Evolutionary conservation across 192 early-diverging fungal species (phyloP), one percentile per base, ranked within the genome.

Genomic region (Dimargaris cristalligena): DNA sequence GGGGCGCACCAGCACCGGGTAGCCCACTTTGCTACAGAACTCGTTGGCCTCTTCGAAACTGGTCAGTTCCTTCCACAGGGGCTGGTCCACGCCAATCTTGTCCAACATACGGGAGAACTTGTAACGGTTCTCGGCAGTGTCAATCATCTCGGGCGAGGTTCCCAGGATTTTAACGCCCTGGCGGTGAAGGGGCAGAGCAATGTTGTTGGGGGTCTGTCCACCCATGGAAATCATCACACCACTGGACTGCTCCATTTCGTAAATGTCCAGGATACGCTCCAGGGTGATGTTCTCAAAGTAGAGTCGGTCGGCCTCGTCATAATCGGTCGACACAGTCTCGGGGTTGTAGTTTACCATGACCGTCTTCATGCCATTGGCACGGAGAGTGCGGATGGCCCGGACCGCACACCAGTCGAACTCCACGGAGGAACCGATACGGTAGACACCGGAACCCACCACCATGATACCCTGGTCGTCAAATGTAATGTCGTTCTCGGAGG

Each of bases 341-440:
- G 95, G 95, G 71, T 98, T 98, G 75, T 96, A 98, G 81, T 98
- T 98, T 64, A 98, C 76, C 95, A 98, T 98, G 65, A 98, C 77
- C 4, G 95, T 96, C 80, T 98, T 94, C 74, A 84, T 74, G 25
- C 82, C 80, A 62, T 77, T 77, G 45, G 82, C 79, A 52, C 93
- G 89, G 52, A 98, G 80, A 26, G 92, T 89, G 58, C 93, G 90
- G 58, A 98, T 95, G 45, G 90, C 89, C 38, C 89, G 83, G 34
- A 98, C 95, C 29, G 88, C 95, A 64, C 95, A 98, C 95, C 95
- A 96, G 66, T 99, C 92, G 67, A 96, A 96, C 71, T 99, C 92
- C n/a, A 96, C 92, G 61, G 89, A 94, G 14, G 82, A 86, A 32
- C 95, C 95, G 55, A 99, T 99, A 62, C 95, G 88, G 77, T 99